A percentile compares a stretch with the other conserved stretches of the same genome.
phyloP scores from a whole-genome alignment of 83 land plant species.

The Thuja plicata region DNA sequence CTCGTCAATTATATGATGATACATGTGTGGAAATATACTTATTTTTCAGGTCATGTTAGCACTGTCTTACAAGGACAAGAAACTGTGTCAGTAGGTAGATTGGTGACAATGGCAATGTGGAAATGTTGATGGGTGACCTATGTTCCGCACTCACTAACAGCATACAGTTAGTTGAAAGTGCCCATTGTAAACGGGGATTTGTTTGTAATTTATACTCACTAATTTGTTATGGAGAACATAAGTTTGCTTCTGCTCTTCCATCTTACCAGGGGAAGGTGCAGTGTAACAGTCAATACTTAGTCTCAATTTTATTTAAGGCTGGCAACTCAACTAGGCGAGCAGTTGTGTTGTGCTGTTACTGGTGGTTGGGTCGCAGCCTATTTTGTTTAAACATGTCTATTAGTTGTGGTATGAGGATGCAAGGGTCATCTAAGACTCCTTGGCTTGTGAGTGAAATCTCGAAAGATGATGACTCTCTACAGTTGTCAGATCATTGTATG shows the following conservation, averaged over 20 bases:
- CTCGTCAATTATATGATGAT: neutral
- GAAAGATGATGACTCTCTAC: constrained; percentile 1
- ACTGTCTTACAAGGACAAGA: neutral
- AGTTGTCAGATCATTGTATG: constrained; percentile 2
- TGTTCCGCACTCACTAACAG: constrained; percentile 10
- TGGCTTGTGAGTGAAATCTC: constrained; percentile 4
- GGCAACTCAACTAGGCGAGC: neutral
- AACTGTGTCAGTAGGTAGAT: constrained; percentile 11
- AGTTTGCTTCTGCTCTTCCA: constrained; percentile 16
- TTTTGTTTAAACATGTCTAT: constrained; percentile 3
- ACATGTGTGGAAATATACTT: constrained; percentile 5
- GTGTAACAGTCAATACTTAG: constrained; percentile 6
- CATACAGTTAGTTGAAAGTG: constrained; percentile 4
- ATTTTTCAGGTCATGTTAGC: neutral
- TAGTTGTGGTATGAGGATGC: constrained; percentile 11
- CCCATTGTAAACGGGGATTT: constrained; percentile 11
- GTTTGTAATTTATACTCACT: constrained; percentile 17
- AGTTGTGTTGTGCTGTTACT: constrained; percentile 1
- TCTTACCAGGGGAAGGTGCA: neutral
- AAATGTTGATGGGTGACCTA: constrained; percentile 5
- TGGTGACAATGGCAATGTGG: neutral
- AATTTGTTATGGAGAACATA: constrained; percentile 11
- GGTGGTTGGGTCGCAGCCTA: neutral
- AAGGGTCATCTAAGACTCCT: constrained; percentile 10
- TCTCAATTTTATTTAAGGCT: constrained; percentile 6